Evolutionary conservation across 2,329 filamentous ascomycete genomes (phyloP), one percentile per base, ranked within the genome.

Genomic region (Tolypocladium cylindrosporum): DNA sequence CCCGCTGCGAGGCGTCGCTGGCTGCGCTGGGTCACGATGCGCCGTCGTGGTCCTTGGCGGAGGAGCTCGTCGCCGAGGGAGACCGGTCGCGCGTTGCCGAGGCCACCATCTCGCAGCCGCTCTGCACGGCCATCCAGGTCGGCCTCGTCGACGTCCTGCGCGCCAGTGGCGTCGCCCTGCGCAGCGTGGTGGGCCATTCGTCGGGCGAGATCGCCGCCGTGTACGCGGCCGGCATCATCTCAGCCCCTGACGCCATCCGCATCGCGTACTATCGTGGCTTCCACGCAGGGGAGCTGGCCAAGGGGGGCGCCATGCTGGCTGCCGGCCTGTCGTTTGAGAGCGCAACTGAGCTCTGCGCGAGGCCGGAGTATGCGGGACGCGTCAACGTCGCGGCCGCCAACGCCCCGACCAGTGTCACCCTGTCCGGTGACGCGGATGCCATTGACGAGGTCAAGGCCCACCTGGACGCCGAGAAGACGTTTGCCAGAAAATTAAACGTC

Each of bases 171-270:
- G 56, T 75, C 9, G 56, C 61, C 13, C 70, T 73, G 2, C 57
- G 60, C 5, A 66, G 70, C 51, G 75, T 79, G 37, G 75, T 68
- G 1, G 72, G 74, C 9, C 68, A 75, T 40, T 70, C 67, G 1
- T 67, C 66, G 1, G 69, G 69, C 0, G 69, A 71, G 55, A 69
- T 71, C 9, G 69, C 61, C 0, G 68, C 69, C 3, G 67, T 66
- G 0, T 70, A 69, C 41, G 65, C 67, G 1, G 57, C 66, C 2
- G 63, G 63, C 1, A 55, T 52, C 14, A 27, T 65, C 19, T 61
- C 59, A 1, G 50, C 53, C 10, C 16, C 42, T 1, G 59, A 61
- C 5, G 65, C 65, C 42, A 64, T 65, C 27, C 24, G 41, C 1
- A 36, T 55, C 1, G 61, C 65, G 0, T 66, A 65, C 60, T 63